phyloP scores from a whole-genome alignment of 371 early-diverging fungal species.

The Mortierella polycephala region DNA sequence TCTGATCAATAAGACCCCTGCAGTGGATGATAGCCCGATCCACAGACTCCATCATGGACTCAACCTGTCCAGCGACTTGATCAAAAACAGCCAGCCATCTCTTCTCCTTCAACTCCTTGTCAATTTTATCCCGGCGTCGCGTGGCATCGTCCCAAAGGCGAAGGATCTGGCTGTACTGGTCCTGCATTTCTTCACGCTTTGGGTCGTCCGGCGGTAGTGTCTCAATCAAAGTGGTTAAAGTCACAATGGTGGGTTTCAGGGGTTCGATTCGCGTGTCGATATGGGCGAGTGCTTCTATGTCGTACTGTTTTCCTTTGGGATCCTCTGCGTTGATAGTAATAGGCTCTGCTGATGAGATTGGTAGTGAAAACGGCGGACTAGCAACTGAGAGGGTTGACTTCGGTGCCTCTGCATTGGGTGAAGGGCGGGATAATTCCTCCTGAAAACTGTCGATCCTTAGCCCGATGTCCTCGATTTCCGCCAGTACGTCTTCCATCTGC shows the following conservation, averaged over 20 bases:
- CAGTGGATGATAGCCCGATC: constrained; percentile 68
- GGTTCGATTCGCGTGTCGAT: constrained; percentile 63
- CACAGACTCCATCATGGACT: constrained; percentile 73
- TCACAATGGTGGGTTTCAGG: constrained; percentile 57
- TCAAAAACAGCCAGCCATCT: constrained; percentile 71
- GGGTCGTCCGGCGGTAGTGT: constrained; percentile 32
- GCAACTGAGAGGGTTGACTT: constrained; percentile 3
- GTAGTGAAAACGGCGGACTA: constrained; percentile 29
- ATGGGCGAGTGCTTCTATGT: constrained; percentile 52
- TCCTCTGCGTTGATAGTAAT: constrained; percentile 23
- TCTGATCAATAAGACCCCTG: constrained; percentile 61
- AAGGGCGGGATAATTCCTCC: constrained; percentile 32
- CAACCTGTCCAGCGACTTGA: constrained; percentile 68
- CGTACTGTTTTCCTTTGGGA: constrained; percentile 47
- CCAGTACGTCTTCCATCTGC: constrained; percentile 53
- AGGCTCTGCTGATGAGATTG: constrained; percentile 16
- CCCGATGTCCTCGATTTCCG: constrained; percentile 52
- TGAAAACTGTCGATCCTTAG: constrained; percentile 50
- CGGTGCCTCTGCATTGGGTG: constrained; percentile 9
- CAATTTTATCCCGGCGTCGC: constrained; percentile 46
- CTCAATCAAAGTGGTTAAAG: constrained; percentile 57
- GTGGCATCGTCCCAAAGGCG: constrained; percentile 67
- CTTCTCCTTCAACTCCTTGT: constrained; percentile 70
- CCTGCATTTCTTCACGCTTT: constrained; percentile 36
- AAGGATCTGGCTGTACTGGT: constrained; percentile 56